These are phyloP conservation scores for Parsonsia alboflavescens DNA, from an alignment of 257 asterid genomes.

Conservation along the genomic window DNA sequence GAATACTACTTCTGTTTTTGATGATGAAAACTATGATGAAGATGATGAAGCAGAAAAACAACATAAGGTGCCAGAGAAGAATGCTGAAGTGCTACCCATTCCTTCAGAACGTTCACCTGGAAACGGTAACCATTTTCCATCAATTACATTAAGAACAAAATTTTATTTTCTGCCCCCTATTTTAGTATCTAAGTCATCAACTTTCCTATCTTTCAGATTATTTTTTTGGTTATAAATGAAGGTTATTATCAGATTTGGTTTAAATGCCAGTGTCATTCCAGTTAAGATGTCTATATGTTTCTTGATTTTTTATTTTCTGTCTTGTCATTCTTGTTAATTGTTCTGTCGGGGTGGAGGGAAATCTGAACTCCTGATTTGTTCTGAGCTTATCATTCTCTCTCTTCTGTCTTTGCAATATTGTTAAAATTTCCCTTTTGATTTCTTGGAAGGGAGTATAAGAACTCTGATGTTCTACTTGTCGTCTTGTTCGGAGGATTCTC, in stretches of 20 bases:
- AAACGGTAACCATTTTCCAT: background rate
- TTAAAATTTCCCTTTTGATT: background rate
- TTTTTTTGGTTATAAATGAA: background rate
- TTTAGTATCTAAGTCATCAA: background rate
- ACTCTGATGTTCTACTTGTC: background rate
- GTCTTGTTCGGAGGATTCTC: background rate
- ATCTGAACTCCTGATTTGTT: slow-evolving; percentile 1
- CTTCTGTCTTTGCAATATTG: background rate
- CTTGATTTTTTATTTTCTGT: background rate
- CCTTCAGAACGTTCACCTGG: slow-evolving; percentile 52
- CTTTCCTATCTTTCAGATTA: background rate
- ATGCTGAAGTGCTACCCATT: slow-evolving; percentile 31
- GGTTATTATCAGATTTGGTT: background rate
- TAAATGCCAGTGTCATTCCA: background rate
- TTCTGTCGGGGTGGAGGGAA: background rate
- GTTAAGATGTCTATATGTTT: background rate
- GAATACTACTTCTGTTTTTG: slow-evolving; percentile 58
- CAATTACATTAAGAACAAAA: too few species aligned
- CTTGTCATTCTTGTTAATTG: background rate
- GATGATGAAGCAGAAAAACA: slow-evolving; percentile 63
- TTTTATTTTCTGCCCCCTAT: background rate
- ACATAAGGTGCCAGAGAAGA: slow-evolving; percentile 38
- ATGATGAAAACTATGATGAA: slow-evolving; percentile 94
- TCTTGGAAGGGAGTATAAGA: background rate
- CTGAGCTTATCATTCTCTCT: background rate